phyloP scores from a whole-genome alignment of 108 stramenopile species.

The Cyclotella distinguenda region DNA sequence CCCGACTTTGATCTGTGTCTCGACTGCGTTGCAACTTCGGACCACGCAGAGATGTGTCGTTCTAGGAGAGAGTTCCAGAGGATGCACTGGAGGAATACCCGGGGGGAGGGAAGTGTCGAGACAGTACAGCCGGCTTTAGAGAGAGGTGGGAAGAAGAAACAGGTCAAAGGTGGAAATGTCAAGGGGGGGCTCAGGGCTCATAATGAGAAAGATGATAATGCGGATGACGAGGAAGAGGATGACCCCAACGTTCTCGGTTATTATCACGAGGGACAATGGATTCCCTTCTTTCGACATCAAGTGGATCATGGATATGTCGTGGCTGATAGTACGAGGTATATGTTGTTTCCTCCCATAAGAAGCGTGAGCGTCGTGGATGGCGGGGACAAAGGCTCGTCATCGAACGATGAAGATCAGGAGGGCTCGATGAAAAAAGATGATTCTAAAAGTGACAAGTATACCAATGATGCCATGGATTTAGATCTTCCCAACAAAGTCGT shows the following conservation, averaged over 20 bases:
- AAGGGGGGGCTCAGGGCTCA: neutral
- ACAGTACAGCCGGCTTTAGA: neutral
- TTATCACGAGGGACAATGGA: conserved; percentile 34
- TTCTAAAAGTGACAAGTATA: too few species aligned
- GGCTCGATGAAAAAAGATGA: too few species aligned
- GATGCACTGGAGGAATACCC: conserved; percentile 17
- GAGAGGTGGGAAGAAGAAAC: conserved; percentile 15
- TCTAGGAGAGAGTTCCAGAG: conserved; percentile 33
- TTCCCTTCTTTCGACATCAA: conserved; percentile 55
- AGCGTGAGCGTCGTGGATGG: conserved; percentile 15
- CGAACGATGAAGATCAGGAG: too few species aligned
- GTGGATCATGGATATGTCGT: conserved; percentile 77
- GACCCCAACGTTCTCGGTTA: conserved; percentile 38
- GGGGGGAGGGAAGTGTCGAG: neutral
- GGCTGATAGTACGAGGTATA: conserved; percentile 78
- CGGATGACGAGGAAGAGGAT: conserved; percentile 35
- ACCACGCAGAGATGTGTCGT: conserved; percentile 46
- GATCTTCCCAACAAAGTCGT: too few species aligned
- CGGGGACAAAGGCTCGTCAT: conserved; percentile 10
- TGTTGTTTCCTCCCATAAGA: conserved; percentile 62
- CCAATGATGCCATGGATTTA: too few species aligned
- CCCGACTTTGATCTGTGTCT: conserved; percentile 87
- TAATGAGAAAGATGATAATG: neutral
- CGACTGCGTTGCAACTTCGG: conserved; percentile 78
- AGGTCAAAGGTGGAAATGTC: conserved; percentile 8